phyloP scores from a whole-genome alignment of 1,284 basidiomycete species.

The Erythrobasidium hasegawianum region DNA sequence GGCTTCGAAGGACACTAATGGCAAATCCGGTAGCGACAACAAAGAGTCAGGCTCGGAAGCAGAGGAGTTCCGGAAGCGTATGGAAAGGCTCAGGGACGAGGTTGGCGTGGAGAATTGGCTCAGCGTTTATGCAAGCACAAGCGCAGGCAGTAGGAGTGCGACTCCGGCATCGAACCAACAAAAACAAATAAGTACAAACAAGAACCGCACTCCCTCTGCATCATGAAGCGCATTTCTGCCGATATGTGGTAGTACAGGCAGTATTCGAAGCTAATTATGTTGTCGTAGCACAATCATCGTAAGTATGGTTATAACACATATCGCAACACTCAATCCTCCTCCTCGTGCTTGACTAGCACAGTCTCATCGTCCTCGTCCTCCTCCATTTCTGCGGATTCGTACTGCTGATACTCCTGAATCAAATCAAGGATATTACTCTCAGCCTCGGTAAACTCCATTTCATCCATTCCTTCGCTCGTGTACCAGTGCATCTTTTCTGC shows the following conservation, averaged over 20 bases:
- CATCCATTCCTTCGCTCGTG: slow-evolving; percentile 76
- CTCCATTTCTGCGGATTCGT: slow-evolving; percentile 39
- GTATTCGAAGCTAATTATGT: no score
- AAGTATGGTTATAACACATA: no score
- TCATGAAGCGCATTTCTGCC: no score
- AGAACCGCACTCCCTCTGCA: no score
- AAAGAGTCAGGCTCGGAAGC: slow-evolving; percentile 51
- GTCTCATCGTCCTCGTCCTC: slow-evolving; percentile 36
- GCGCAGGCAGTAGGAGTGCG: background rate
- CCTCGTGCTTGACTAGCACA: background rate
- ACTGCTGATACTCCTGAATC: slow-evolving; percentile 51
- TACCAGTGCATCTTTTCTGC: slow-evolving; percentile 84
- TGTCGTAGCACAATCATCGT: no score
- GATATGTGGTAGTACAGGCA: no score
- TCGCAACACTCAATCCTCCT: no score
- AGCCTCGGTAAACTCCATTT: slow-evolving; percentile 85
- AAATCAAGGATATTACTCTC: slow-evolving; percentile 77
- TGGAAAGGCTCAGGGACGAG: slow-evolving; percentile 74
- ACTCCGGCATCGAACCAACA: background rate
- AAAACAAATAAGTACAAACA: no score
- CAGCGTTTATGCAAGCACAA: slow-evolving; percentile 20
- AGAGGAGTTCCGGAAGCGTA: slow-evolving; percentile 67
- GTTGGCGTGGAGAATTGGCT: slow-evolving; percentile 59
- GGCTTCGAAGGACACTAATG: background rate
- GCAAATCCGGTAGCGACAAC: background rate